Evolutionary conservation across 495 filamentous ascomycete genomes (phyloP), one percentile per base, ranked within the genome.

Genomic region (Tuber brumale): DNA sequence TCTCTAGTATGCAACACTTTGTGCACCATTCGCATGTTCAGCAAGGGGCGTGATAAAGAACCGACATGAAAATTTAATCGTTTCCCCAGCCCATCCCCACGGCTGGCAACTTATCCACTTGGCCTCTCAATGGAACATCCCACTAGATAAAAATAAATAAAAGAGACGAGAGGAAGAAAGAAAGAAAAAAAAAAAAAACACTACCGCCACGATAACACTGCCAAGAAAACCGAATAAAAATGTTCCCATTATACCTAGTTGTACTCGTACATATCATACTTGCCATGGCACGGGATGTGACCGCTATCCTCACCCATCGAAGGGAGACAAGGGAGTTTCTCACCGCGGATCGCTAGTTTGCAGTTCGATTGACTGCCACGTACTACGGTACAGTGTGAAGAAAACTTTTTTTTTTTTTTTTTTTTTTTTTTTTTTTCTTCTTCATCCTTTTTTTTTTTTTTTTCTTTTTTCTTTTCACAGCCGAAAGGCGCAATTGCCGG

Each of bases 141-240:
- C 37, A 39, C 37, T 2, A 39, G 37, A 39, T 4, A 51, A 9
- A 14, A 27, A 27, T 3, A 27, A 57, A 27, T 2, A 9, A 27
- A 27, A 8, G 19, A 61, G 10, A 61, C 12, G 9, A 61, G 7
- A n/a, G n/a, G 27, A 43, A 71, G 66, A 42, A n/a, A 44, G 61
- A 71, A 16, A 23, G 69, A 71, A 21, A 66, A 72, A 16, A 75
- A 79, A 61, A 69, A 71, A 31, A 51, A 72, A 16, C 46, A 45
- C 21, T 3, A 45, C 44, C 12, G 16, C 5, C 10, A 43, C 10
- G 1, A 16, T 45, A 79, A 73, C 70, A 74, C 31, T 19, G 46
- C 37, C 61, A 74, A 74, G n/a, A 66, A 66, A 44, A 70, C 12
- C 35, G 72, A 74, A 74, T 27, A 72, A 71, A 43, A 45, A 44